These are phyloP conservation scores for Chaetomium globosum DNA, from an alignment of 2,329 filamentous ascomycete species.

Conservation along the genomic window DNA sequence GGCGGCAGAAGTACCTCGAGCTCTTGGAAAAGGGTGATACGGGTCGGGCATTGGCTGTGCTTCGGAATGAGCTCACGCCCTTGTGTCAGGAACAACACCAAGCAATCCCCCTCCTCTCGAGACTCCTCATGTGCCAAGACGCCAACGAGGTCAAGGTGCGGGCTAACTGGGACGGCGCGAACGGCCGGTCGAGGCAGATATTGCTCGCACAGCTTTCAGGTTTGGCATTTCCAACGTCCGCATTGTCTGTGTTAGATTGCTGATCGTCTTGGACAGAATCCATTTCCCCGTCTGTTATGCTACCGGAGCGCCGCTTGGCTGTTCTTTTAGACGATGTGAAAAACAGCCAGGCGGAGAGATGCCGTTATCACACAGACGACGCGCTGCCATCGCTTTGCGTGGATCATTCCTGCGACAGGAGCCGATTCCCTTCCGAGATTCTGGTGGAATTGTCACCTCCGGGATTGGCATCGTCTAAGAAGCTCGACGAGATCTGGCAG, in stretches of 20 bases:
- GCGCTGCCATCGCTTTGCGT: slow-evolving; percentile 81
- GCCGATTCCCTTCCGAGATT: slow-evolving; percentile 74
- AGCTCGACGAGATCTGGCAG: slow-evolving; percentile 87
- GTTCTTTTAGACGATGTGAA: slow-evolving; percentile 82
- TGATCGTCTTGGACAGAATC: slow-evolving; percentile 59
- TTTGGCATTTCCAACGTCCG: slow-evolving; percentile 48
- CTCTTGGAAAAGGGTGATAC: slow-evolving; percentile 77
- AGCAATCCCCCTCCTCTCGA: slow-evolving; percentile 80
- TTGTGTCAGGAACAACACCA: slow-evolving; percentile 72
- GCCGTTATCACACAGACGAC: slow-evolving; percentile 84
- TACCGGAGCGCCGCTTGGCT: slow-evolving; percentile 86
- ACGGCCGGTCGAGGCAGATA: slow-evolving; percentile 70
- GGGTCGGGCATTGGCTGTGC: slow-evolving; percentile 73
- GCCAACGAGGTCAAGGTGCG: slow-evolving; percentile 74
- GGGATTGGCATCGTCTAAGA: slow-evolving; percentile 50
- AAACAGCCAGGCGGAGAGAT: slow-evolving; percentile 76
- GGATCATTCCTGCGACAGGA: slow-evolving; percentile 80
- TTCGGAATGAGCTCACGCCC: slow-evolving; percentile 85
- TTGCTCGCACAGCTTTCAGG: slow-evolving; percentile 83
- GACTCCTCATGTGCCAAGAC: slow-evolving; percentile 84
- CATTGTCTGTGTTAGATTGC: not conserved
- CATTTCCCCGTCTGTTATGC: slow-evolving; percentile 95
- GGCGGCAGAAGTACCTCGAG: slow-evolving; percentile 94
- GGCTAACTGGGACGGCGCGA: slow-evolving; percentile 82
- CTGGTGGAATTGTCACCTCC: slow-evolving; percentile 62